Percentiles rank a stretch among this genome's conserved stretches.
Evolutionary conservation across 1,139 yeast genomes (phyloP).

Genomic region (Suhomyces choctaworum): DNA sequence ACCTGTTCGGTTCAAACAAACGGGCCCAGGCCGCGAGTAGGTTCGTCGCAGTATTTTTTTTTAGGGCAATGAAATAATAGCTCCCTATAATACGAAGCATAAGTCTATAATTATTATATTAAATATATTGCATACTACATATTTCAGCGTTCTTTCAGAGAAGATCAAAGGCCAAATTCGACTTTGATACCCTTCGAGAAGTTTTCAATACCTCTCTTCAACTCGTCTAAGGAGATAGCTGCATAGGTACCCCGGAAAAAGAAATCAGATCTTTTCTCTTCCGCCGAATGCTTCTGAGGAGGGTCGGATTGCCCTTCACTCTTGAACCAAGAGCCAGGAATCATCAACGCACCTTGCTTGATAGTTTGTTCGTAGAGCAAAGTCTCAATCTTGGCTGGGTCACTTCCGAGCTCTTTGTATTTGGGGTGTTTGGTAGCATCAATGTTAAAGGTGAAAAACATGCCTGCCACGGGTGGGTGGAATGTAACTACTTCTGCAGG

Average conservation of each 20-base stretch:
- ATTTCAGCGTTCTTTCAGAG: slow-evolving; percentile 6
- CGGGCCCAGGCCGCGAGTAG: too few species aligned
- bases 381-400: slow-evolving; percentile 62
- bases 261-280: slow-evolving; percentile 42
- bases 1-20: too few species aligned
- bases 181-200: slow-evolving; percentile 60
- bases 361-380: slow-evolving; percentile 66
- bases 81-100: too few species aligned
- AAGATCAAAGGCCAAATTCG: slow-evolving; percentile 33
- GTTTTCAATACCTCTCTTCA: slow-evolving; percentile 60
- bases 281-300: slow-evolving; percentile 48
- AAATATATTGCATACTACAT: too few species aligned
- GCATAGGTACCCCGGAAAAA: slow-evolving; percentile 93
- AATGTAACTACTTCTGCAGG: slow-evolving; percentile 57
- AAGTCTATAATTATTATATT: too few species aligned
- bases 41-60: too few species aligned
- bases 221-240: slow-evolving; percentile 67
- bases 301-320: slow-evolving; percentile 46
- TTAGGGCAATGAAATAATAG: too few species aligned
- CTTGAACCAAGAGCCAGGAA: slow-evolving; percentile 91
- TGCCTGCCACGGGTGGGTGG: slow-evolving; percentile 86
- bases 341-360: slow-evolving; percentile 67
- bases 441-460: slow-evolving; percentile 80
- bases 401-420: slow-evolving; percentile 51
- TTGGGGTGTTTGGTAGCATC: slow-evolving; percentile 82